Evolutionary conservation across 371 early-diverging fungal genomes (phyloP).

Genomic region (Syncephalastrum monosporum): DNA sequence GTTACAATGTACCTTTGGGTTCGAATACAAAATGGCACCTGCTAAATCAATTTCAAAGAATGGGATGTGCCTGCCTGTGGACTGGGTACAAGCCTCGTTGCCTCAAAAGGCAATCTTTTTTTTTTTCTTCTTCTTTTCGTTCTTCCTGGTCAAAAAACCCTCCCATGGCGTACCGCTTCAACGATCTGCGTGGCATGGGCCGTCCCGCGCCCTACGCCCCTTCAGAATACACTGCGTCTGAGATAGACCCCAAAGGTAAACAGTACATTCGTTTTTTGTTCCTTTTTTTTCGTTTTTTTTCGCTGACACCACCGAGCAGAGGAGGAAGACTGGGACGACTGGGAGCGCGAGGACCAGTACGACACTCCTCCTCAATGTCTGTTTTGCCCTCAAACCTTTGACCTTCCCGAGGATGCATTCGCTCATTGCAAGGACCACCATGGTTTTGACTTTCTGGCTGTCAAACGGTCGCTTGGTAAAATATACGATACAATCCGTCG

Average conservation of each 20-base stretch:
- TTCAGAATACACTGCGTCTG: slow-evolving; percentile 40
- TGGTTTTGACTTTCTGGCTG: slow-evolving; percentile 67
- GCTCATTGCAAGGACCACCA: slow-evolving; percentile 64
- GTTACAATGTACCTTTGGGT: too few species aligned
- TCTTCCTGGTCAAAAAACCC: too few species aligned
- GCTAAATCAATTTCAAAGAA: too few species aligned
- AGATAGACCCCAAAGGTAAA: slow-evolving; percentile 40
- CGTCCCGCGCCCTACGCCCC: slow-evolving; percentile 5
- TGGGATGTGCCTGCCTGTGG: too few species aligned
- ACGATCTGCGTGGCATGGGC: too few species aligned
- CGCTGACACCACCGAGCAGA: neutral
- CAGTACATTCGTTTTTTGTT: neutral
- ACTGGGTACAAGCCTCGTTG: too few species aligned
- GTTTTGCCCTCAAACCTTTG: slow-evolving; percentile 62
- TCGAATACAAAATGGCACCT: too few species aligned
- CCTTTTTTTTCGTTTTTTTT: neutral
- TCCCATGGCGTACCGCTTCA: too few species aligned
- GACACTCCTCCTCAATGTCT: slow-evolving; percentile 63
- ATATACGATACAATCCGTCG: neutral
- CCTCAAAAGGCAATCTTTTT: too few species aligned
- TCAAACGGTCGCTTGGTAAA: slow-evolving; percentile 48
- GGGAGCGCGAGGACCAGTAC: slow-evolving; percentile 75
- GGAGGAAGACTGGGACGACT: slow-evolving; percentile 36
- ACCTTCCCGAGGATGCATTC: slow-evolving; percentile 55
- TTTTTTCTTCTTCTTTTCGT: too few species aligned